Evolutionary conservation across 768 basidiomycete species (phyloP), one percentile per base, ranked within the genome.

Genomic region (Lactarius indigo): DNA sequence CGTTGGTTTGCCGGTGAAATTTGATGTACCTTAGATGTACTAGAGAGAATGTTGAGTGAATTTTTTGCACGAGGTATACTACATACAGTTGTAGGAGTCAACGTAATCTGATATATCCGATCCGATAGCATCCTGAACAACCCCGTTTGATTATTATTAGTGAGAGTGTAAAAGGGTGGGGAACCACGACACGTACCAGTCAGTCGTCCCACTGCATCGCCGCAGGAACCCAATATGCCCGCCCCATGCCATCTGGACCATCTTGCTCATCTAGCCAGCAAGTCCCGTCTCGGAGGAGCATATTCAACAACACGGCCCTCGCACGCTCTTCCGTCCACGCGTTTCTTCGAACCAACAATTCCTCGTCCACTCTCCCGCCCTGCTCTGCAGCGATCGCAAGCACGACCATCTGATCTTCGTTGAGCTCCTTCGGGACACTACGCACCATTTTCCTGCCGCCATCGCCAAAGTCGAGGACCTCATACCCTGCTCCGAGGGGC

Each of bases 231-330:
- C 94, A 98, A 74, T 94, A 96, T 28, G 87, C 85, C 64, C 82
- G 81, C 33, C 87, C 86, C 35, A 78, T 80, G 18, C 74, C 75
- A 70, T 87, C 37, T 1, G 64, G 64, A 7, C 70, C 85, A 61
- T 91, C 92, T 76, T 97, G 94, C 30, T 92, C 89, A 73, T 99
- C 97, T 35, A 98, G 74, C 97, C 97, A 99, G 65, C 93, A 96
- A 30, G 96, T 79, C 1, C 96, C 96, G 69, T 98, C 95, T 31
- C 90, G 82, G 68, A 93, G 81, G 17, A 96, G 83, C 87, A 96
- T 95, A 68, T 96, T 95, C 72, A 94, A 89, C 72, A 98, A 76
- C 1, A 90, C 95, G 13, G 86, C 83, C 57, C 83, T 80, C 5
- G 91, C 89, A 31, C 97, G 83, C 41, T 91, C 90, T 58, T 82